phyloP scores from a whole-genome alignment of 2,329 filamentous ascomycete species.

The Tolypocladium tropicale region DNA sequence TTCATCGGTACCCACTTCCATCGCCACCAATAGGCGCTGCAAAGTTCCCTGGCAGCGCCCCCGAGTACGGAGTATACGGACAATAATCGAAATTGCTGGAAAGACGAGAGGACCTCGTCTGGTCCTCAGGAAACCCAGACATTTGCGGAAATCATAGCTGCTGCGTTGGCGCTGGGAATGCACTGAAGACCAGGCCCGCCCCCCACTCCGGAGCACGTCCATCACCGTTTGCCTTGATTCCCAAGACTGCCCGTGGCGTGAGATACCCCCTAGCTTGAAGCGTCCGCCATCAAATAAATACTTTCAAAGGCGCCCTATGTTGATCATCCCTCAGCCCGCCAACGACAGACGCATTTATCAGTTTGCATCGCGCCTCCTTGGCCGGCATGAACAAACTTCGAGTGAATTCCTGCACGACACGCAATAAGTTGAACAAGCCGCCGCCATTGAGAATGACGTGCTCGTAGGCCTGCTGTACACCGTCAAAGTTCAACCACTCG shows the following conservation, averaged over 20 bases:
- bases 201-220: background rate
- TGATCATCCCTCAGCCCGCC: background rate
- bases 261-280: background rate
- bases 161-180: background rate
- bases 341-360: background rate
- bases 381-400: background rate
- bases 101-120: too few species aligned
- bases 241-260: too few species aligned
- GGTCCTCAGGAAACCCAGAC: too few species aligned
- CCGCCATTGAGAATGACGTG: background rate
- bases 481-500: constrained; percentile 19
- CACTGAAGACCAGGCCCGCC: background rate
- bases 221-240: too few species aligned
- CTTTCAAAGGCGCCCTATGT: background rate
- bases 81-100: too few species aligned
- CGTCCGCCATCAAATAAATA: background rate
- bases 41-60: too few species aligned
- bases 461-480: constrained; percentile 9
- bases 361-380: background rate
- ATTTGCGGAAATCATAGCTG: too few species aligned
- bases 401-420: background rate
- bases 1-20: background rate
- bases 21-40: background rate
- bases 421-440: background rate
- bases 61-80: too few species aligned